Base-by-base conservation (phyloP, 116 monocot species). In the Zostera marina region DNA sequence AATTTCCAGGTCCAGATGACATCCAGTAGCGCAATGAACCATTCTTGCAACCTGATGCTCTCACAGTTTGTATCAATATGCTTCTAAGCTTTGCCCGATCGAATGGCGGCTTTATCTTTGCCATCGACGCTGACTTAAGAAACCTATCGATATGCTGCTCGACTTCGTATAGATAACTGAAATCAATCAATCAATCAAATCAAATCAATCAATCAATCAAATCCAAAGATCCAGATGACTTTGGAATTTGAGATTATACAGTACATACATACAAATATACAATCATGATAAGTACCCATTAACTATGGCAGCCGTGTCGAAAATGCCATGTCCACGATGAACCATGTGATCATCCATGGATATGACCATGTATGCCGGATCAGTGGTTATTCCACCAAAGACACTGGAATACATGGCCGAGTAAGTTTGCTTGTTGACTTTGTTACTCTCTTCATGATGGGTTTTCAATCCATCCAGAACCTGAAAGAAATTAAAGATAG, bases 291-390 rank as follows among this genome's bases (percentile, higher is more conserved):
- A 70, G 77, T 69, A 92, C 92, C 92, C 87, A 68, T 92, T 64
- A 61, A 78, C 59, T 61, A 92, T 83, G 62, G 92, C 78, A 53
- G 92, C 92, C 40, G 87, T 92, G 58, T 92, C 92, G 47, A 92
- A 92, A 66, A 92, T 83, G 54, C 87, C 92, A 70, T 92, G 87
- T 8, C 92, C 92, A 78, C 92, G 63, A 51, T 92, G 92, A 39
- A 92, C 83, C 83, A 92, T 92, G 77, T 92, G 92, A 68, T 92
- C 92, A 70, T 92, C 87, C 49, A 83, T 76, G 41, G 74, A 87
- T 52, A 87, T 81, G 55, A 87, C 78, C 92, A 92, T 92, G 19
- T 78, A 72, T 2, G 74, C 81, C 62, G 76, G 83, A 68, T 87
- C 78, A 61, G 81, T 81, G 19, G 87, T 92, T 41, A 92, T 77